phyloP scores from a whole-genome alignment of 352 stramenopile genomes.

The Globisporangium emineosum region DNA sequence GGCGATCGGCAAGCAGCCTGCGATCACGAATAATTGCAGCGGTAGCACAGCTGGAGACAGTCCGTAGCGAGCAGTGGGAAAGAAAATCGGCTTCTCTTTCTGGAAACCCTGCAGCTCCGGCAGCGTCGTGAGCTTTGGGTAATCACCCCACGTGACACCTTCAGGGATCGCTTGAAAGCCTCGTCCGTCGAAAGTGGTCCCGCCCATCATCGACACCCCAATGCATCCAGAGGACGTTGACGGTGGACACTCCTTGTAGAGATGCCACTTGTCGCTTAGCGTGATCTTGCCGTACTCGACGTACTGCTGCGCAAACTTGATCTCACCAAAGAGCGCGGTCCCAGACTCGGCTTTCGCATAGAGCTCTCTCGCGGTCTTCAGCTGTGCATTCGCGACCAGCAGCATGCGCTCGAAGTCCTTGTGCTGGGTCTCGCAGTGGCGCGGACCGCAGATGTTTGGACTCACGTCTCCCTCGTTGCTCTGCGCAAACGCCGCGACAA shows the following conservation, averaged over 20 bases:
- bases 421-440: constrained; percentile 58
- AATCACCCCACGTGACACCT: constrained; percentile 62
- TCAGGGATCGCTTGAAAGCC: constrained; percentile 62
- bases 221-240: constrained; percentile 79
- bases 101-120: constrained; percentile 67
- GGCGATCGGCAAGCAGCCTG: constrained; percentile 50
- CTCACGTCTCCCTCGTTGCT: constrained; percentile 94
- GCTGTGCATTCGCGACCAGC: constrained; percentile 69
- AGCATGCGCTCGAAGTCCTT: constrained; percentile 82
- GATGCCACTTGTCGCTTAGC: constrained; percentile 63
- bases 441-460: constrained; percentile 86
- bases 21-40: constrained; percentile 69
- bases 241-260: constrained; percentile 56
- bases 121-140: constrained; percentile 72
- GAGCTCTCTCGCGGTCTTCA: constrained; percentile 56
- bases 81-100: constrained; percentile 79
- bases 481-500: constrained; percentile 91
- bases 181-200: constrained; percentile 71
- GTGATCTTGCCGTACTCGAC: constrained; percentile 70
- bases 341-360: constrained; percentile 44
- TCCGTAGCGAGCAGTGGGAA: constrained; percentile 70
- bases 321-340: constrained; percentile 32
- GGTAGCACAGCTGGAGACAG: constrained; percentile 70
- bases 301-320: constrained; percentile 69
- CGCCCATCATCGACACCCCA: constrained; percentile 81